phyloP scores from a whole-genome alignment of 2,329 filamentous ascomycete species.

The Phoma sp. region DNA sequence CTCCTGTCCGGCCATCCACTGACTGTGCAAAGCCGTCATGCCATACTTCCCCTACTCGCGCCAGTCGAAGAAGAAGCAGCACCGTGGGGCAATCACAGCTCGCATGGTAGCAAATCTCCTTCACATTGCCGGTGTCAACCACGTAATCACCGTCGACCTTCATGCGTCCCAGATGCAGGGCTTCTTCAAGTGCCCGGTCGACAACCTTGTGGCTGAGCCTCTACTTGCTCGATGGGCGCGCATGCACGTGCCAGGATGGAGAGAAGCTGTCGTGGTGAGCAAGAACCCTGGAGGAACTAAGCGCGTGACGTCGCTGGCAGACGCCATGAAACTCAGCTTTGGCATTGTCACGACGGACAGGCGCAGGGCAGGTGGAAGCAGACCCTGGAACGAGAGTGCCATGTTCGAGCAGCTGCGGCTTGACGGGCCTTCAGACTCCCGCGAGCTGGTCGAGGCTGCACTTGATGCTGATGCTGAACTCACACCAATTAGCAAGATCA shows the following conservation, averaged over 20 bases:
- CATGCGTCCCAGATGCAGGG: conserved; percentile 97
- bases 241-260: conserved; percentile 85
- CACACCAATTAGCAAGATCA: conserved; percentile 32
- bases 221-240: conserved; percentile 95
- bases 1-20: conserved; percentile 15
- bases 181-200: conserved; percentile 96
- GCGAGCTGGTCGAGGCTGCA: conserved; percentile 36
- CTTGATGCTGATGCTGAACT: conserved; percentile 45
- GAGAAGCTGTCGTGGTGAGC: conserved; percentile 91
- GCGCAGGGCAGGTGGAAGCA: conserved; percentile 48
- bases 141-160: conserved; percentile 96
- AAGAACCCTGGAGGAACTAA: conserved; percentile 99
- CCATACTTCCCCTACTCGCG: conserved; percentile 99
- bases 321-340: conserved; percentile 96
- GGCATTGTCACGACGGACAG: conserved; percentile 90
- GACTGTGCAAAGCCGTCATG: conserved; percentile 68
- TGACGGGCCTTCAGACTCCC: conserved; percentile 51
- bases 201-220: conserved; percentile 95
- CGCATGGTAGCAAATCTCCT: conserved; percentile 97
- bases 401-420: conserved; percentile 62
- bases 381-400: conserved; percentile 77
- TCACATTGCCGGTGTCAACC: conserved; percentile 90
- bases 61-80: conserved; percentile 98
- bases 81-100: conserved; percentile 93
- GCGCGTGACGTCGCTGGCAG: conserved; percentile 91